These are phyloP conservation scores for Diospyros lotus DNA, from an alignment of 148 eudicot species.

Conservation along the genomic window DNA sequence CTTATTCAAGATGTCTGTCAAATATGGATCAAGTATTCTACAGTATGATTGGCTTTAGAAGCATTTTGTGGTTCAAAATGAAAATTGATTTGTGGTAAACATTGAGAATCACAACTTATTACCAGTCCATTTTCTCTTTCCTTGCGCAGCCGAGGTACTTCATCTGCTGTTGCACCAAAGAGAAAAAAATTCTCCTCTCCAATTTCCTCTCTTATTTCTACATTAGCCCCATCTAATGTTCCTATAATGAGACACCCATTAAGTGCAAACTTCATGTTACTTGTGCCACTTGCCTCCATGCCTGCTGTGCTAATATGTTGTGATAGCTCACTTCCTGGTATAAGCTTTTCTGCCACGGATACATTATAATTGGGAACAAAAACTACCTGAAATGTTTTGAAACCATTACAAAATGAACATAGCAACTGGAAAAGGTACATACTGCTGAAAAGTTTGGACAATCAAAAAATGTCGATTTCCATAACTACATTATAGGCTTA, in stretches of 20 bases:
- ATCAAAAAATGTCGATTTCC: not conserved
- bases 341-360: constrained; percentile 93
- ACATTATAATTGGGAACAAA: constrained; percentile 98
- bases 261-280: constrained; percentile 97
- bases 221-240: constrained; percentile 95
- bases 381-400: constrained; percentile 51
- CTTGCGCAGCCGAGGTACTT: constrained; percentile 85
- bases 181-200: constrained; percentile 91
- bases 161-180: constrained; percentile 96
- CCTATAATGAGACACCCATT: constrained; percentile 97
- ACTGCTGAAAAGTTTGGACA: too few species aligned
- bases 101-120: not conserved
- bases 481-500: not conserved
- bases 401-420: not conserved
- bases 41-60: not conserved
- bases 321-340: constrained; percentile 97
- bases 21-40: not conserved
- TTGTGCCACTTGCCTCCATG: constrained; percentile 99
- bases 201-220: constrained; percentile 94
- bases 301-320: constrained; percentile 99
- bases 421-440: not conserved
- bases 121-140: constrained; percentile 95
- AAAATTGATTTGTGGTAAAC: not conserved
- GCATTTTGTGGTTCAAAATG: not conserved
- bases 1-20: not conserved